Base-by-base conservation (phyloP, 2,329 filamentous ascomycete species). In the Colletotrichum nymphaeae region DNA sequence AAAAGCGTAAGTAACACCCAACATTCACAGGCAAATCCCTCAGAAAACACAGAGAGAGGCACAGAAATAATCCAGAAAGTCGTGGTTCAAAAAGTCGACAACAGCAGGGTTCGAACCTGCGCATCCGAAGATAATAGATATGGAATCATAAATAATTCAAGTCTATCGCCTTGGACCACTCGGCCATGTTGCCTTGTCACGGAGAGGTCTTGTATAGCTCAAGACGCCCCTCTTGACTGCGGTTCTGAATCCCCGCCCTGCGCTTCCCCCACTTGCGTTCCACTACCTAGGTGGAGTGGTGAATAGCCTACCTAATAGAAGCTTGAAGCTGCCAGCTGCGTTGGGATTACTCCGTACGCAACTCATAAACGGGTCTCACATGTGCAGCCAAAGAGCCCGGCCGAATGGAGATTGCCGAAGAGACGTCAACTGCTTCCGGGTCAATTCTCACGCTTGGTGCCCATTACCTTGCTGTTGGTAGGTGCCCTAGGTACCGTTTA, bases 71-170 rank as follows among this genome's bases (percentile, higher is more conserved):
- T 35, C 12, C 11, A 35, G 9, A 4, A n/a, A 19, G 8, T 56
- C 11, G 3, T 26, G 24, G 11, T 28, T 28, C 26, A 59, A 30
- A 19, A 59, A 16, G 4, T 12, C 68, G 68, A 71, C 68, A 71
- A 65, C 68, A 71, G 68, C 68, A 67, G 68, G 68, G 68, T 71
- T 71, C 68, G 68, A 71, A 71, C 68, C 68, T 71, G 63, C 68
- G 68, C 68, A 55, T 32, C 68, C 68, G 68, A 71, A 71, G 68
- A 42, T 55, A 71, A 26, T 32, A 71, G 68, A 71, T 71, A 4
- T 1, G 4, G 42, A 67, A 42, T 5, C 2, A 5, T 0, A 1
- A 19, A 5, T 0, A 9, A 67, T 71, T 71, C 68, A 71, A 71
- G 68, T 71, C 68, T 71, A 32, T 26, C 68, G 32, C 56, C 46